A percentile compares a stretch with the other conserved stretches of the same genome.
Evolutionary conservation across 2,329 filamentous ascomycete species (phyloP).

Genomic region (Aspergillus floridensis): DNA sequence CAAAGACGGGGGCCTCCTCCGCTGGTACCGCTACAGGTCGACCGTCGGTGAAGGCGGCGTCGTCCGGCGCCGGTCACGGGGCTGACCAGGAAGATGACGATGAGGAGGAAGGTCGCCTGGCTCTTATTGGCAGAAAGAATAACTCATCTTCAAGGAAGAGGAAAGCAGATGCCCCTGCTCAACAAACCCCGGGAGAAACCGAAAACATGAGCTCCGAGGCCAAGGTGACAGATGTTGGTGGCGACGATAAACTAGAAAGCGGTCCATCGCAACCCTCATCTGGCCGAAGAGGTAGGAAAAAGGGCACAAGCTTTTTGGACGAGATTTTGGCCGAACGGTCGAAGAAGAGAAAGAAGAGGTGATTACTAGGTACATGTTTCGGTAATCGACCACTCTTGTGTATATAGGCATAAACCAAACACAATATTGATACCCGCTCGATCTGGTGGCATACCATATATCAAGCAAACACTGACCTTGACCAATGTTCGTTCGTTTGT

Average conservation of each 20-base stretch:
- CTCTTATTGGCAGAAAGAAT: conserved; percentile 35
- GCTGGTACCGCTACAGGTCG: neutral
- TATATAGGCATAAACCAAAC: conserved; percentile 4
- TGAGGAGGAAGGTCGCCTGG: conserved; percentile 44
- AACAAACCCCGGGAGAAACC: neutral
- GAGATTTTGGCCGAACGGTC: conserved; percentile 48
- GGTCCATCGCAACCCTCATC: conserved; percentile 12
- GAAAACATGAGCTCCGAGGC: conserved; percentile 1
- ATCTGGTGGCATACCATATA: neutral
- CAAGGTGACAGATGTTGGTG: neutral
- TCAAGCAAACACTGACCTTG: neutral
- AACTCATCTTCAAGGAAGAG: conserved; percentile 13
- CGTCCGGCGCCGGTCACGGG: conserved; percentile 2
- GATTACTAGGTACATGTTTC: conserved; percentile 5
- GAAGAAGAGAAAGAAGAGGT: conserved; percentile 51
- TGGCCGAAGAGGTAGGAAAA: conserved; percentile 34
- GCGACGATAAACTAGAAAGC: conserved; percentile 10
- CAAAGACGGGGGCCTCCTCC: conserved; percentile 22
- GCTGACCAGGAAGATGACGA: conserved; percentile 34
- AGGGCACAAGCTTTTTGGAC: conserved; percentile 53
- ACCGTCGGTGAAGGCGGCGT: neutral
- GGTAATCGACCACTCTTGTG: neutral
- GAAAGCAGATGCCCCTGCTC: conserved; percentile 6
- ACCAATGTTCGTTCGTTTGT: no score
- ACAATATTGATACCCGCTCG: conserved; percentile 8